Evolutionary conservation across 164 flowering plant species (phyloP), one percentile per base, ranked within the genome.

Genomic region (Sedum album): DNA sequence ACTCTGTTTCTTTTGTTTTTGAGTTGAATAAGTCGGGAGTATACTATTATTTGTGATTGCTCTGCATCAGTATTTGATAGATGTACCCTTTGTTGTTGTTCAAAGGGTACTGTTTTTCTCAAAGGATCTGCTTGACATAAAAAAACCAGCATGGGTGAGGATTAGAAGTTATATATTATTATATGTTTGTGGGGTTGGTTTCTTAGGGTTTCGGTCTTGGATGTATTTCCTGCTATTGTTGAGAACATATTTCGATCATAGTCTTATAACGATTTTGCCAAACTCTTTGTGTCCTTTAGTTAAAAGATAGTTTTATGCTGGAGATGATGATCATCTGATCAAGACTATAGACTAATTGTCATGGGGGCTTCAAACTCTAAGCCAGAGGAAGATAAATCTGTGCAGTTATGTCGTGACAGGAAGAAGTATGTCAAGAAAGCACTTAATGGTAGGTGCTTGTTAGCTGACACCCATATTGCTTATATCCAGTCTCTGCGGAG

Each of bases 281-380:
- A 39, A 39, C 42, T 39, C 13, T 39, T 39, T 39, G 42, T 14
- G 6, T 20, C 60, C 2, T 55, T 11, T 26, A 8, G 6, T 55
- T 25, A 6, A 21, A 25, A 15, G 25, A 9, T 11, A 15, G 13
- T 7, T 55, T 8, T 25, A 25, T 6, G 10, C 30, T 57, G 61
- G 61, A 57, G 14, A 57, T 26, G 15, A 57, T 10, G 62, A 57
- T 57, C 33, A 26, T 26, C 33, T 28, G 17, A 57, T 26, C 62
- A 28, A 57, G 33, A 13, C 18, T n/a, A 3, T 35, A 35, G 38
- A 35, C 7, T 0, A 55, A 55, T 57, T 5, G 33, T 68, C 68
- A 93, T 93, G 99, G 99, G 97, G 65, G 85, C 74, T 8, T 69
- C 92, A 42, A 82, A 71, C 80, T 90, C 99, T 72, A 90, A 70